Conservation (phyloP, 2,329 filamentous ascomycete genomes). For the Neofusicoccum sp. region DNA sequence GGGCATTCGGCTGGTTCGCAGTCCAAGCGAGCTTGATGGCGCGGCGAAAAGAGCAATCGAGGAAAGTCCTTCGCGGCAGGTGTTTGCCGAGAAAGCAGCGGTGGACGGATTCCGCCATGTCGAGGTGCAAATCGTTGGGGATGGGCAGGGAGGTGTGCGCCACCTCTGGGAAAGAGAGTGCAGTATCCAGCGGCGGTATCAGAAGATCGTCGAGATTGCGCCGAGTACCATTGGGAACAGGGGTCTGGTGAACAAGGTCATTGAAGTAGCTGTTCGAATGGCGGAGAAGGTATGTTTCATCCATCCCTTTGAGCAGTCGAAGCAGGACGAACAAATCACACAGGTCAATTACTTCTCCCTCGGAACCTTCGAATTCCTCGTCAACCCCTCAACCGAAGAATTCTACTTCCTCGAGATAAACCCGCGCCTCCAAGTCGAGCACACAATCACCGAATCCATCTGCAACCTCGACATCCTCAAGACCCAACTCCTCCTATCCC, state of each 20-base stretch:
- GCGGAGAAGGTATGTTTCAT: slow-evolving; percentile 45
- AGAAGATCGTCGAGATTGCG: slow-evolving; percentile 64
- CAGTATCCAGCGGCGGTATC: slow-evolving; percentile 62
- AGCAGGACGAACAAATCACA: neutral
- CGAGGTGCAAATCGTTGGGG: slow-evolving; percentile 63
- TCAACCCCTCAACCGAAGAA: slow-evolving; percentile 51
- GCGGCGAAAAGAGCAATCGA: slow-evolving; percentile 49
- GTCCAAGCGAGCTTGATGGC: slow-evolving; percentile 43
- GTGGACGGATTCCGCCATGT: slow-evolving; percentile 63
- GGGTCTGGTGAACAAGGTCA: slow-evolving; percentile 50
- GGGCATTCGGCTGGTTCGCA: slow-evolving; percentile 59
- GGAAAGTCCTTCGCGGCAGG: slow-evolving; percentile 60
- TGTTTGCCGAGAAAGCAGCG: slow-evolving; percentile 65
- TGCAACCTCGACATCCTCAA: slow-evolving; percentile 58
- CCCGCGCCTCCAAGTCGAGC: slow-evolving; percentile 63
- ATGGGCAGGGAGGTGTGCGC: slow-evolving; percentile 54
- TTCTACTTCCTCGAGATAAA: slow-evolving; percentile 66
- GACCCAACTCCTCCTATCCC: slow-evolving; percentile 57
- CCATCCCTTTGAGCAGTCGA: neutral
- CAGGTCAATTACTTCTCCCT: slow-evolving; percentile 60
- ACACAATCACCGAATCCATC: slow-evolving; percentile 63
- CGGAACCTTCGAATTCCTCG: slow-evolving; percentile 67
- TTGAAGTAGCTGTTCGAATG: slow-evolving; percentile 58
- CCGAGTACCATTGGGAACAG: slow-evolving; percentile 56
- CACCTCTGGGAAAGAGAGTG: slow-evolving; percentile 65